Base-by-base conservation (phyloP, 192 early-diverging fungal species). In the Umbelopsis sp. region DNA sequence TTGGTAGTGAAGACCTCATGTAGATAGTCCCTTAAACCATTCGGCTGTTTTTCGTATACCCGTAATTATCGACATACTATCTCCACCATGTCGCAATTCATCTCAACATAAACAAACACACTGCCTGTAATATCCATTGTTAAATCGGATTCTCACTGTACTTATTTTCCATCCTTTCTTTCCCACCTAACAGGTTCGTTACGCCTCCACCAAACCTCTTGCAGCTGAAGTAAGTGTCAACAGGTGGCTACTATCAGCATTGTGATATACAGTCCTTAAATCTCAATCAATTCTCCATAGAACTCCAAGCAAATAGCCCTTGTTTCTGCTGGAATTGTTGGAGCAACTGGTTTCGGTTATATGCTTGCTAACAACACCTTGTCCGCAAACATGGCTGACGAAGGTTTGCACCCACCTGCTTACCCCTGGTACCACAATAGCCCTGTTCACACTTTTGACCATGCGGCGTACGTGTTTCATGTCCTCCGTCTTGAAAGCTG, bases 351-450 rank as follows among this genome's bases (percentile, higher is more conserved):
- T 36, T 75, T 77, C 54, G 79, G 79, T 38, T 81, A 74, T 49
- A 78, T 86, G 75, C 81, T 83, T 65, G 83, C 79, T 49, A 72
- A 74, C 69, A 86, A 84, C 76, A 72, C 84, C 47, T 87, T 89
- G 20, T 86, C 88, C 79, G 91, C 93, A 77, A 90, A 91, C 80
- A 93, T 93, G 87, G 89, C 91, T 71, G 95, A 94, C 51, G 92
- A 97, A 70, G 97, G 97, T 53, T 85, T 97, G 67, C 97, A 99
- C 82, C 78, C 95, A 54, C 91, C 97, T 1, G 84, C 86, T 71
- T 91, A 92, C 86, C 93, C 93, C 34, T 99, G 93, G 92, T 88
- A 93, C 36, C 94, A 96, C 82, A 88, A 89, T 69, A 89, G 85
- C 73, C 85, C 86, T 73, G 84, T 91, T 68, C 89, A 89, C 69